Conservation (phyloP, 148 eudicot genomes). For the Nepenthes mirabilis region DNA sequence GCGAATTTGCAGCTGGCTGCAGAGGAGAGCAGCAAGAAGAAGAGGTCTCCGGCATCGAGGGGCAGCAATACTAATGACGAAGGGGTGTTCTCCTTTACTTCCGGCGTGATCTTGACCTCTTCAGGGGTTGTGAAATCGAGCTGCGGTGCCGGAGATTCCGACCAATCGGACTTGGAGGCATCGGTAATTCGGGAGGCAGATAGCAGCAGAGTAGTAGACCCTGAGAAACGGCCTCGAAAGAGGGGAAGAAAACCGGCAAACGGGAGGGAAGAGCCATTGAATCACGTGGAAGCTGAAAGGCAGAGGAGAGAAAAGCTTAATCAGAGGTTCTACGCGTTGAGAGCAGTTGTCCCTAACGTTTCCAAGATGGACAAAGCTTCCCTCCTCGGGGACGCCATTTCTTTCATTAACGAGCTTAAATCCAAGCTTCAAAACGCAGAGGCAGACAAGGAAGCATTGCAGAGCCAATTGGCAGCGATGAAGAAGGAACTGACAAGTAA, state of each 20-base stretch:
- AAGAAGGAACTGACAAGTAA: constrained; percentile 39
- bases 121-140: constrained; percentile 28
- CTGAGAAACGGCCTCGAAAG: constrained; percentile 65
- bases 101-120: constrained; percentile 48
- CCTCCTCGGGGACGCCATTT: constrained; percentile 71
- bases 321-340: constrained; percentile 68
- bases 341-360: constrained; percentile 92
- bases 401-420: constrained; percentile 70
- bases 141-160: constrained; percentile 36
- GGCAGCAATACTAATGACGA: constrained; percentile 45
- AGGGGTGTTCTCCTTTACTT: constrained; percentile 69
- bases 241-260: constrained; percentile 92
- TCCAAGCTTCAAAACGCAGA: constrained; percentile 36
- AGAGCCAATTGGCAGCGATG: constrained; percentile 26
- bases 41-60: constrained; percentile 42
- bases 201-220: constrained; percentile 48
- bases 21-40: constrained; percentile 47
- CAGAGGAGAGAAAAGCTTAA: constrained; percentile 91
- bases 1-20: constrained; percentile 22
- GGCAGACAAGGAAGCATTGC: constrained; percentile 41
- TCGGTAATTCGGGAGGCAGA: constrained; percentile 59
- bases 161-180: constrained; percentile 74
- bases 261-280: constrained; percentile 87
- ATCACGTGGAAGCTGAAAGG: constrained; percentile 92
- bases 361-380: constrained; percentile 99